Percentiles rank a stretch among this genome's conserved stretches.
Conservation (phyloP, 768 basidiomycete species). For the Ephemerocybe angulata region DNA sequence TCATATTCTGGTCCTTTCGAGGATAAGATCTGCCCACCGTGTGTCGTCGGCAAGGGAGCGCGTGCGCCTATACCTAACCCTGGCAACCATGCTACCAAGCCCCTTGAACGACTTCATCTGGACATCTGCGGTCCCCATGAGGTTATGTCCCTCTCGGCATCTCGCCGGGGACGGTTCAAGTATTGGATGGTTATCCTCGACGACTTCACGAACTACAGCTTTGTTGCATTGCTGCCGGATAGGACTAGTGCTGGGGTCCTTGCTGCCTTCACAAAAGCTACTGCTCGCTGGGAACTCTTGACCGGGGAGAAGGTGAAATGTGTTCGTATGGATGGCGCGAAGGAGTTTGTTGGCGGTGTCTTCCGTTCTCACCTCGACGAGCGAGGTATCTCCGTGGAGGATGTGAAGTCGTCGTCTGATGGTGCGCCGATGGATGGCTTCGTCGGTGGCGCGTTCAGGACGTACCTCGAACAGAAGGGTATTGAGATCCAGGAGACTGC, state of each 20-base stretch:
- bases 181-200: slow-evolving; percentile 16
- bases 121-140: slow-evolving; percentile 26
- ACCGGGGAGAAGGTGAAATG: not conserved
- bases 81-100: slow-evolving; percentile 1
- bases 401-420: too few species aligned
- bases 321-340: not conserved
- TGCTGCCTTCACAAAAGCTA: not conserved
- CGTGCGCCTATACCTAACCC: slow-evolving; percentile 4
- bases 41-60: slow-evolving; percentile 24
- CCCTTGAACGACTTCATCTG: slow-evolving; percentile 24
- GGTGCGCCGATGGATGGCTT: too few species aligned
- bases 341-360: not conserved
- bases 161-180: not conserved
- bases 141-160: too few species aligned
- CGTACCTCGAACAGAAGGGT: not conserved
- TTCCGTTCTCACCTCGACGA: too few species aligned
- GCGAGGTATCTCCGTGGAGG: too few species aligned
- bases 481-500: slow-evolving; percentile 17
- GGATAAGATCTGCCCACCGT: slow-evolving; percentile 15
- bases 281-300: not conserved
- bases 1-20: slow-evolving; percentile 7
- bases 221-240: slow-evolving; percentile 1
- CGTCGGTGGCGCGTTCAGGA: too few species aligned
- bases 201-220: slow-evolving; percentile 17
- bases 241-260: slow-evolving; percentile 8